Evolutionary conservation across 768 basidiomycete species (phyloP).

Genomic region (Strobilomyces confusus): DNA sequence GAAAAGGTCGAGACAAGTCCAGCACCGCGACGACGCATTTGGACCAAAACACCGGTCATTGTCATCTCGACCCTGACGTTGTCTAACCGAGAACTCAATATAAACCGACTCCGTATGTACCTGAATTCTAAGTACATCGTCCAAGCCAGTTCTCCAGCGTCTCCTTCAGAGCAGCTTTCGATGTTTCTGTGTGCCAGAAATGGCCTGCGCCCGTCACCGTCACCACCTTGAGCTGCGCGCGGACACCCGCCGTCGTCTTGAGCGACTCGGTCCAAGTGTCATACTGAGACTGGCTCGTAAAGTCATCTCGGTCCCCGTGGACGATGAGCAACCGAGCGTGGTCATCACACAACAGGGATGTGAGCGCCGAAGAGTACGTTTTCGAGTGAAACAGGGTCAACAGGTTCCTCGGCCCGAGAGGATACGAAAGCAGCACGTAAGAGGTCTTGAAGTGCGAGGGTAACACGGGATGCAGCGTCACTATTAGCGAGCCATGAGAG

Average conservation of each 20-base stretch:
- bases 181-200: slow-evolving; percentile 54
- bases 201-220: slow-evolving; percentile 52
- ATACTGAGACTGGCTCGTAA: slow-evolving; percentile 56
- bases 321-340: slow-evolving; percentile 55
- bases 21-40: slow-evolving; percentile 15
- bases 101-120: background rate
- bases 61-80: slow-evolving; percentile 9
- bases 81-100: background rate
- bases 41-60: background rate
- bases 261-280: slow-evolving; percentile 50
- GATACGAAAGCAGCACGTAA: slow-evolving; percentile 75
- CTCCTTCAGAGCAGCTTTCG: slow-evolving; percentile 19
- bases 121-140: background rate
- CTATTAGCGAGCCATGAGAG: slow-evolving; percentile 74
- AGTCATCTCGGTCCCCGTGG: slow-evolving; percentile 69
- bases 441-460: slow-evolving; percentile 48
- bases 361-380: slow-evolving; percentile 50
- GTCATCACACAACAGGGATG: slow-evolving; percentile 43
- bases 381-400: slow-evolving; percentile 65
- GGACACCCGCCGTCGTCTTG: slow-evolving; percentile 14
- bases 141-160: slow-evolving; percentile 21
- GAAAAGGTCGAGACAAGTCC: slow-evolving; percentile 6
- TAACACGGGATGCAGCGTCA: slow-evolving; percentile 59
- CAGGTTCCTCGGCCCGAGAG: slow-evolving; percentile 60
- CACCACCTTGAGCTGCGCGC: slow-evolving; percentile 30